Conservation (phyloP, 202 grass and related monocot genomes). For the Cymbopogon flexuosus region DNA sequence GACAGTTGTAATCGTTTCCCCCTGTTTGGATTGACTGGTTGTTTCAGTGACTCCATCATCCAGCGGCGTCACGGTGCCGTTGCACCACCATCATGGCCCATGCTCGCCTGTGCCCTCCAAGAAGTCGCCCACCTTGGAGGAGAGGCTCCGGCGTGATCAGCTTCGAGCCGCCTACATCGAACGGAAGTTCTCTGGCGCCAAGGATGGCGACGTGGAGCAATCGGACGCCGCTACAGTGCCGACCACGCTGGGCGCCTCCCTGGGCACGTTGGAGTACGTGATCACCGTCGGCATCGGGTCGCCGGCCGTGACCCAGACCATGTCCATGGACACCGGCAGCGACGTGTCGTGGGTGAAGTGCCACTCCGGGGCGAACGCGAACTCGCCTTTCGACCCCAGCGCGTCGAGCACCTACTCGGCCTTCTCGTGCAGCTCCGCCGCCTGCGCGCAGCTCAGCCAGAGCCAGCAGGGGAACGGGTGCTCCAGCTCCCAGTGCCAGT, state of each 20-base stretch:
- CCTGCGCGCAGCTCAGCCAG: no score
- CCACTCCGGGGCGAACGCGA: neutral
- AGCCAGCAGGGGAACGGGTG: no score
- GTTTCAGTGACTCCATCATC: conserved; percentile 24
- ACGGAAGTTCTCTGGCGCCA: conserved; percentile 22
- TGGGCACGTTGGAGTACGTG: conserved; percentile 39
- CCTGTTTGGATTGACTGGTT: neutral
- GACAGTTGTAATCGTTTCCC: neutral
- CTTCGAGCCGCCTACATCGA: conserved; percentile 44
- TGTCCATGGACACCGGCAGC: conserved; percentile 56
- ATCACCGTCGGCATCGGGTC: conserved; percentile 44
- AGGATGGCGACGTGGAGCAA: neutral
- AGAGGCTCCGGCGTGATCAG: conserved; percentile 51
- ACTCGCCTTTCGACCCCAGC: no score
- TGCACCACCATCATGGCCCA: conserved; percentile 52
- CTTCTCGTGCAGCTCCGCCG: no score
- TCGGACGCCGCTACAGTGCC: conserved; percentile 32
- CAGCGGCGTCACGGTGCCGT: conserved; percentile 26
- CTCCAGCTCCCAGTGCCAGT: no score
- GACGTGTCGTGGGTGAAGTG: conserved; percentile 64
- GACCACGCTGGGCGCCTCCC: conserved; percentile 15
- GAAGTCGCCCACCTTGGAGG: conserved; percentile 15
- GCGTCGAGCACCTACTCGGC: no score
- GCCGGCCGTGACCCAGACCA: conserved; percentile 22
- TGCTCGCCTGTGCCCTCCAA: conserved; percentile 44